A percentile compares a stretch with the other conserved stretches of the same genome.
Evolutionary conservation across 257 asterid species (phyloP).

Genomic region (Solanum peruvianum): DNA sequence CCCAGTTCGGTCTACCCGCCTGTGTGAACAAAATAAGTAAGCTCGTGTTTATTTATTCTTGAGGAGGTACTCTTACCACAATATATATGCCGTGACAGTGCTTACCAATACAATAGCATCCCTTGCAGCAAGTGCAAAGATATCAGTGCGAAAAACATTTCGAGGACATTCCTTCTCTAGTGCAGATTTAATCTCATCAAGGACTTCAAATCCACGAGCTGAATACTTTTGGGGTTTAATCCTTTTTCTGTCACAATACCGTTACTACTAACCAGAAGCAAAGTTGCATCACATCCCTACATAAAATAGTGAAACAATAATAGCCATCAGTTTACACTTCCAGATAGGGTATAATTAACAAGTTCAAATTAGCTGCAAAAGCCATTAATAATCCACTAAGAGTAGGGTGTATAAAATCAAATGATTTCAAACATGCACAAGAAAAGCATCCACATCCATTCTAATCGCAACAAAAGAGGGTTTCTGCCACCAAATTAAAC

Average conservation of each 20-base stretch:
- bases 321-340: not conserved
- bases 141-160: constrained; percentile 82
- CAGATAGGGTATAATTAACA: not conserved
- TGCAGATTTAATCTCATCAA: constrained; percentile 75
- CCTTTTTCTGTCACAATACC: constrained; percentile 48
- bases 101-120: constrained; percentile 72
- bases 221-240: constrained; percentile 67
- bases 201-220: constrained; percentile 68
- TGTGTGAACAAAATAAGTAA: constrained; percentile 2
- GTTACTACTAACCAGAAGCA: constrained; percentile 55
- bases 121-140: constrained; percentile 73
- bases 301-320: not conserved
- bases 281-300: constrained; percentile 91
- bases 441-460: too few species aligned
- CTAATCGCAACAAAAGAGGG: too few species aligned
- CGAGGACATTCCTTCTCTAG: constrained; percentile 71
- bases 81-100: not conserved
- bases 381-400: too few species aligned
- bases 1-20: constrained; percentile 86
- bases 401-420: too few species aligned
- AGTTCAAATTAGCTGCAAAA: not conserved
- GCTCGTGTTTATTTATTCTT: not conserved
- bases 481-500: too few species aligned
- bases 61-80: not conserved
- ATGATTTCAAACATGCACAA: too few species aligned